These are phyloP conservation scores for Talaromyces sp. DNA, from an alignment of 2,329 filamentous ascomycete species.

Conservation along the genomic window DNA sequence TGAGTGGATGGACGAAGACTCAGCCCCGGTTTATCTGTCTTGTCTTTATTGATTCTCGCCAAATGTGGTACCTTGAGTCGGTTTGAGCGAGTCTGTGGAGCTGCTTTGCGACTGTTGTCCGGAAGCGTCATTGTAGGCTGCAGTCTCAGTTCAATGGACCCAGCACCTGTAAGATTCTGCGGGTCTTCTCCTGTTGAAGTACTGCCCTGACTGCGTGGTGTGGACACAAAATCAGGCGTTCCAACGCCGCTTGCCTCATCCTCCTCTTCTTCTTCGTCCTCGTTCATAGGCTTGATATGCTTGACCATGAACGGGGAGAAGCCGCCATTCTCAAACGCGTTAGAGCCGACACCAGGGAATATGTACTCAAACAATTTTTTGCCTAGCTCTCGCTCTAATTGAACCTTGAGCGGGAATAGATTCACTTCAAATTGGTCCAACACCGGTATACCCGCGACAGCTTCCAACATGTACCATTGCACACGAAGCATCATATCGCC, in stretches of 20 bases:
- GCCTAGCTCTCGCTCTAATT: slow-evolving; percentile 87
- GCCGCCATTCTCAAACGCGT: slow-evolving; percentile 46
- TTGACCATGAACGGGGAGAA: slow-evolving; percentile 53
- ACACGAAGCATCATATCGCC: slow-evolving; percentile 83
- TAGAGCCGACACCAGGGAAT: slow-evolving; percentile 74
- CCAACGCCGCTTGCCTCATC: slow-evolving; percentile 49
- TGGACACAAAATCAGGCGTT: slow-evolving; percentile 39
- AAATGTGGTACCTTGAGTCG: slow-evolving; percentile 33
- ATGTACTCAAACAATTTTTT: slow-evolving; percentile 96
- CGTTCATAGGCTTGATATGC: slow-evolving; percentile 49
- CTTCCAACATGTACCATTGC: slow-evolving; percentile 97
- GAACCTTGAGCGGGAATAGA: slow-evolving; percentile 86
- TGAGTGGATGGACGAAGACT: slow-evolving; percentile 21
- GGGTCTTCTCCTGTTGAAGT: slow-evolving; percentile 42
- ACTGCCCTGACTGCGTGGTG: slow-evolving; percentile 39
- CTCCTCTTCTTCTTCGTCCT: slow-evolving; percentile 40
- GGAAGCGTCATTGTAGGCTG: slow-evolving; percentile 69
- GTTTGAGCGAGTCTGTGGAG: slow-evolving; percentile 32
- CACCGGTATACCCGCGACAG: slow-evolving; percentile 94
- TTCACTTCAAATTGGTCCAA: slow-evolving; percentile 97
- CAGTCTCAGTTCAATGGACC: slow-evolving; percentile 76
- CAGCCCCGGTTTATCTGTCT: slow-evolving; percentile 19
- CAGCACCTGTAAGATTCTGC: slow-evolving; percentile 60
- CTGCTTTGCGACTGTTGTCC: slow-evolving; percentile 35
- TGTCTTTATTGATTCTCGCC: slow-evolving; percentile 33